Conservation (phyloP, 2,329 filamentous ascomycete genomes). For the Fusarium sp. region DNA sequence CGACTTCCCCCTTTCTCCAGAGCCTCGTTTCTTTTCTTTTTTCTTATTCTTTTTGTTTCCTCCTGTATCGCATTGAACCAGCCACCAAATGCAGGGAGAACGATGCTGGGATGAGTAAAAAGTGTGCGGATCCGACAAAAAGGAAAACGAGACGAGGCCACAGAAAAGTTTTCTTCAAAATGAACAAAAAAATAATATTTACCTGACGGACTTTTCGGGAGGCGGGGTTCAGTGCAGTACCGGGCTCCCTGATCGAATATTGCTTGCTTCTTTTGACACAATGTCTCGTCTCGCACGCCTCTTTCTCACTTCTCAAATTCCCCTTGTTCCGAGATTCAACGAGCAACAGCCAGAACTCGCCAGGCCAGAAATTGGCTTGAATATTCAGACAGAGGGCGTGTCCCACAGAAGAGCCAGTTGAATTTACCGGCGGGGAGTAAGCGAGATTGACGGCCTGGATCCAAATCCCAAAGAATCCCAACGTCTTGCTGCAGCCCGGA, state of each 20-base stretch:
- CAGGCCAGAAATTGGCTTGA: slow-evolving; percentile 10
- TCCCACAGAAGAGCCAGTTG: slow-evolving; percentile 42
- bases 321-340: slow-evolving; percentile 25
- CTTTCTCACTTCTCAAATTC: slow-evolving; percentile 16
- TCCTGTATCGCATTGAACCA: slow-evolving; percentile 22
- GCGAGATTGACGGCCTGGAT: slow-evolving; percentile 49
- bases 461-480: slow-evolving; percentile 36
- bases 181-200: slow-evolving; percentile 13
- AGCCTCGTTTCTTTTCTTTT: slow-evolving; percentile 25
- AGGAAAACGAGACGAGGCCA: slow-evolving; percentile 22
- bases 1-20: slow-evolving; percentile 23
- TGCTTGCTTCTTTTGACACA: slow-evolving; percentile 9
- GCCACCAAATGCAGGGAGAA: slow-evolving; percentile 35
- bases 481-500: slow-evolving; percentile 40
- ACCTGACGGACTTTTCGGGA: slow-evolving; percentile 10
- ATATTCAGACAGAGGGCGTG: slow-evolving; percentile 10
- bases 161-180: slow-evolving; percentile 21
- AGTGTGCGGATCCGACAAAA: slow-evolving; percentile 19
- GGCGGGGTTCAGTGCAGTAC: slow-evolving; percentile 24
- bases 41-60: slow-evolving; percentile 23
- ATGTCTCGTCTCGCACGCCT: slow-evolving; percentile 11
- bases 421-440: slow-evolving; percentile 49
- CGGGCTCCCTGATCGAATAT: background rate
- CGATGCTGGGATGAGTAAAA: slow-evolving; percentile 5
- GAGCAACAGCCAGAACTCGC: slow-evolving; percentile 26